Evolutionary conservation across 805 yeast species (phyloP).

Genomic region (Debaryomyces castellii): DNA sequence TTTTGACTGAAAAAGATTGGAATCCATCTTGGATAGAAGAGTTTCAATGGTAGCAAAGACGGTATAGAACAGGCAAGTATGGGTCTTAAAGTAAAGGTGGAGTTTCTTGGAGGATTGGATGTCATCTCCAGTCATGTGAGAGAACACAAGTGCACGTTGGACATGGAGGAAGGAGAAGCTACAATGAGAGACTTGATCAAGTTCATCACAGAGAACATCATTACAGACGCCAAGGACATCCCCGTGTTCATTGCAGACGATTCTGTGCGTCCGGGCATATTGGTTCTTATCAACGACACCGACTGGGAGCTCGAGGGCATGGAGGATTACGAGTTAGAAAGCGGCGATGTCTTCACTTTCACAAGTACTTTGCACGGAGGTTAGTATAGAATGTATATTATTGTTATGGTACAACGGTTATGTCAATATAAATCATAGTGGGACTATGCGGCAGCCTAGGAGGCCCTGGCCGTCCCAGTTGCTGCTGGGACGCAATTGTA

Average conservation of each 20-base stretch:
- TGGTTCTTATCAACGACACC: constrained; percentile 87
- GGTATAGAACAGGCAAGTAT: constrained; percentile 7
- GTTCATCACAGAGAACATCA: constrained; percentile 52
- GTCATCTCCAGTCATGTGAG: constrained; percentile 65
- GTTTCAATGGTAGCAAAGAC: neutral
- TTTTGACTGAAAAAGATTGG: neutral
- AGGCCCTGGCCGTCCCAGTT: constrained; percentile 68
- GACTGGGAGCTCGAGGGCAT: constrained; percentile 97
- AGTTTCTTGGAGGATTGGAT: constrained; percentile 77
- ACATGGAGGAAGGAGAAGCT: constrained; percentile 43
- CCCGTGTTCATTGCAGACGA: constrained; percentile 81
- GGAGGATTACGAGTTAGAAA: constrained; percentile 73
- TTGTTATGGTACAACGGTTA: neutral
- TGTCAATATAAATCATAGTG: constrained; percentile 23
- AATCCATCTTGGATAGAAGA: too few relatives aligned
- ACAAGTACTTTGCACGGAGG: constrained; percentile 97
- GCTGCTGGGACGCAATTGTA: constrained; percentile 43
- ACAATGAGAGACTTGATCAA: constrained; percentile 54
- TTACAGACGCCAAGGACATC: constrained; percentile 59
- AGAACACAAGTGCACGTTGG: constrained; percentile 46
- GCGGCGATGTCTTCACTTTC: constrained; percentile 77
- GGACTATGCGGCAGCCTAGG: constrained; percentile 63
- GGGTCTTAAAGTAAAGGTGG: constrained; percentile 39
- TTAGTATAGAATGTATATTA: constrained; percentile 24
- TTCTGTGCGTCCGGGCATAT: constrained; percentile 84